Base-by-base conservation (phyloP, 2,329 filamentous ascomycete genomes). In the Epicoccum sorghinum region DNA sequence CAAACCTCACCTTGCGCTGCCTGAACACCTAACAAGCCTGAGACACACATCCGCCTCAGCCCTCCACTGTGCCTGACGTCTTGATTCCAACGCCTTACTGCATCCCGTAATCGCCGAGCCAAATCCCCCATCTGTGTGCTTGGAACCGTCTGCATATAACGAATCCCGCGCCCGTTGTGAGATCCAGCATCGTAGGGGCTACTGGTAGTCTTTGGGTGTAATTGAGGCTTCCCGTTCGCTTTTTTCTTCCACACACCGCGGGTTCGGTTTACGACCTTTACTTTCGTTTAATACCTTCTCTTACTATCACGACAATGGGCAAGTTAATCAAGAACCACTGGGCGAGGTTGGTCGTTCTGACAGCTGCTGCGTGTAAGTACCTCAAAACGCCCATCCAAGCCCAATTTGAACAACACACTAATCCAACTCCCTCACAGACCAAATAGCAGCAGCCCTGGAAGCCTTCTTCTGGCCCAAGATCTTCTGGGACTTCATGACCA, bases 261-360 rank as follows among this genome's bases (percentile, higher is more conserved):
- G 64, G 65, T 58, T 67, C 65, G 65, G 65, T 66, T 55, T 62
- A 66, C 57, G 60, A 59, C 65, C 62, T 54, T 64, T 67, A 61
- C 62, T 62, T 66, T 66, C 64, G 63, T 65, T 67, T 61, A 65
- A 59, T 60, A 36, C 40, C 27, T 33, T 14, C 10, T 32, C 32
- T 47, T 42, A 45, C 46, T 36, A 18, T 35, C 36, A 33, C 33
- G 18, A 47, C 53, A 52, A 99, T 99, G 95, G 95, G 95, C 77
- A 95, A 89, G 79, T 87, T 99, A 73, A 98, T 99, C 81, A 99
- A 99, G 84, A 98, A 98, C 81, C 95, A 99, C 82, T 96, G 91
- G 91, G 95, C 92, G 66, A 89, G 95, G 58, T 87, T 99, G 70
- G 95, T 99, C 72, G 84, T 96, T 77, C 81, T 99, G 73, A 91